Evolutionary conservation across 2,329 filamentous ascomycete species (phyloP), one percentile per base, ranked within the genome.

Genomic region (Xylariaceae sp.): DNA sequence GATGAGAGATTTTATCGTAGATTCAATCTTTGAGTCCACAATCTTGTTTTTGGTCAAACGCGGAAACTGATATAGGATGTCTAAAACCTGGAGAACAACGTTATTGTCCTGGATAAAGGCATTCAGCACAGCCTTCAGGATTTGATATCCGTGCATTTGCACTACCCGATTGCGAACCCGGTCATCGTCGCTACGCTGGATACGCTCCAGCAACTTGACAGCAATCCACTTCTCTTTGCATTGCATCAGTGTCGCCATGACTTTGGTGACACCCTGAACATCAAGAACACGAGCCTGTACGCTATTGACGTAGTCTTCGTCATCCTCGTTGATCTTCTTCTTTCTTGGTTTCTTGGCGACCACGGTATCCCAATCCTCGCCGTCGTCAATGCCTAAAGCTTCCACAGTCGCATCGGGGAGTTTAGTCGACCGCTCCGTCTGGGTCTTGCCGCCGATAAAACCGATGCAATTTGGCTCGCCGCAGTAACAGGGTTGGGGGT

Each of bases 161-260:
- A 96, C 88, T 40, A 97, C 91, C 50, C 87, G 85, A 71, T 94
- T 89, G 57, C 89, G 84, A 53, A 96, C 89, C 60, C 85, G 85
- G 67, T 96, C 90, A 63, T 96, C 91, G 47, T 92, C 83, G 68
- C 88, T 91, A 41, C 83, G 81, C 71, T 96, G 89, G 59, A 99
- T 91, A 50, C 94, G 91, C 62, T 86, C 82, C 56, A 99, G 81
- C 54, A 99, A 77, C 73, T 97, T 97, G 73, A 96, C 91, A 2
- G 89, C 91, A 71, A 99, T 96, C 94, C 94, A 99, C 73, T 96
- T 96, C 78, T 99, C 94, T 73, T 96, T 95, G 79, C 90, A 96
- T 71, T 96, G 92, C 84, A 96, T 91, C 56, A 99, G 83, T 51
- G 91, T 87, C 29, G 92, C 91, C 67, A 69, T 70, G 45, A 70